phyloP scores from a whole-genome alignment of 345 rosid genomes.

The Cardamine occulta region DNA sequence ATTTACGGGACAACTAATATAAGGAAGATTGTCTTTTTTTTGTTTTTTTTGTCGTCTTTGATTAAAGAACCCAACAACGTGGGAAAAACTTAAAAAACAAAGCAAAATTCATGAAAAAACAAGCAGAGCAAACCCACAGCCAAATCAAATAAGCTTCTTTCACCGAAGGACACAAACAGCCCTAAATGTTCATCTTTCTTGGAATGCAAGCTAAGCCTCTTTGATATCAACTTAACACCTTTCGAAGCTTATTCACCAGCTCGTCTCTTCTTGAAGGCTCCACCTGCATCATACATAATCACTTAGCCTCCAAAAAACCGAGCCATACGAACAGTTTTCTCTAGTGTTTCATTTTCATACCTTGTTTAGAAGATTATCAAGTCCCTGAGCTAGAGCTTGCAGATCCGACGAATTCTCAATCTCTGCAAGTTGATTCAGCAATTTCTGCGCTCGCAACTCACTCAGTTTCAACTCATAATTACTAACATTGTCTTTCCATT shows the following conservation, averaged over 20 bases:
- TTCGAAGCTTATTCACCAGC: conserved; percentile 57
- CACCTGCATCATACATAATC: conserved; percentile 64
- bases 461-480: conserved; percentile 69
- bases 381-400: conserved; percentile 86
- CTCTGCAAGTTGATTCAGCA: conserved; percentile 64
- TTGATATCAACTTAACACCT: conserved; percentile 54
- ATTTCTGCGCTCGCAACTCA: conserved; percentile 78
- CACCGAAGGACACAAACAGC: too few relatives aligned
- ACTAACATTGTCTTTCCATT: conserved; percentile 67
- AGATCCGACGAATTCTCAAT: conserved; percentile 76
- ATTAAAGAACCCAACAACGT: too few relatives aligned
- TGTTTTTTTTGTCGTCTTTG: too few relatives aligned
- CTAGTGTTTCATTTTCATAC: conserved; percentile 46
- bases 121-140: too few relatives aligned
- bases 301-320: conserved; percentile 20
- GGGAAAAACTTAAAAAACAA: too few relatives aligned
- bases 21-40: too few relatives aligned
- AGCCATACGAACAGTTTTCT: not conserved
- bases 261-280: conserved; percentile 65
- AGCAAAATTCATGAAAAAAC: too few relatives aligned
- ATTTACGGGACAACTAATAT: too few relatives aligned
- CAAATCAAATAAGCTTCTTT: too few relatives aligned
- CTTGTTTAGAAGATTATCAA: conserved; percentile 84
- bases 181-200: too few relatives aligned
- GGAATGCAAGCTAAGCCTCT: not conserved